Evolutionary conservation across 192 early-diverging fungal species (phyloP).

Genomic region (Podila epigama): DNA sequence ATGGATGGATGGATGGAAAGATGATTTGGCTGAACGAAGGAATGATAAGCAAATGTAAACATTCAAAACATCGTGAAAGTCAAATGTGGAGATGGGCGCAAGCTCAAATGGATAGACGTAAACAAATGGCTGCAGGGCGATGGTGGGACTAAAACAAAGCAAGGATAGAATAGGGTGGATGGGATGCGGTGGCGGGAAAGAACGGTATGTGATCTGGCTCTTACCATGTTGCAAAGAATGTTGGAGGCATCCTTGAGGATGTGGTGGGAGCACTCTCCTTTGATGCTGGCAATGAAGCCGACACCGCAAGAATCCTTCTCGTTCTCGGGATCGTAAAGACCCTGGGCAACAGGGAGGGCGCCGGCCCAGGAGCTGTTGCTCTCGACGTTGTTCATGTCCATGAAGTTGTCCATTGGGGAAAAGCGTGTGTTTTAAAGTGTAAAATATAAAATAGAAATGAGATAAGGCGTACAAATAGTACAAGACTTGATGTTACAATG

Average conservation of each 20-base stretch:
- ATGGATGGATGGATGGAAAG: no score
- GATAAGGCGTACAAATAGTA: constrained; percentile 4
- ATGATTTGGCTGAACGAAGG: no score
- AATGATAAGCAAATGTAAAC: neutral
- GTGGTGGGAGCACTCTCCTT: constrained; percentile 81
- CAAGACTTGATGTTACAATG: neutral
- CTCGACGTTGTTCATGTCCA: constrained; percentile 50
- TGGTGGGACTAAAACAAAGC: neutral
- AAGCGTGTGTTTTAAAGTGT: neutral
- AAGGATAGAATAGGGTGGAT: neutral
- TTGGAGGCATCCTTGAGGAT: constrained; percentile 89
- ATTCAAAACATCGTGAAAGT: constrained; percentile 45
- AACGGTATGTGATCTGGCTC: neutral
- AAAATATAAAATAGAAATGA: neutral
- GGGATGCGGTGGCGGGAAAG: neutral
- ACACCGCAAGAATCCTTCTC: constrained; percentile 98
- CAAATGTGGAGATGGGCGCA: constrained; percentile 3
- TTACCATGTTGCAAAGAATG: constrained; percentile 96
- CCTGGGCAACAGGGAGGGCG: constrained; percentile 84
- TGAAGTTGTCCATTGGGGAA: constrained; percentile 34
- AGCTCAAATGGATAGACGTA: constrained; percentile 6
- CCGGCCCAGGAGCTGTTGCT: constrained; percentile 78
- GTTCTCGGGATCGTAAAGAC: constrained; percentile 85
- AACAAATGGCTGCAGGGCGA: neutral
- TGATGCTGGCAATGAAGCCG: constrained; percentile 96